Percentiles rank a stretch among this genome's conserved stretches.
Evolutionary conservation across 495 filamentous ascomycete species (phyloP).

Genomic region (Aspergillus panamensis): DNA sequence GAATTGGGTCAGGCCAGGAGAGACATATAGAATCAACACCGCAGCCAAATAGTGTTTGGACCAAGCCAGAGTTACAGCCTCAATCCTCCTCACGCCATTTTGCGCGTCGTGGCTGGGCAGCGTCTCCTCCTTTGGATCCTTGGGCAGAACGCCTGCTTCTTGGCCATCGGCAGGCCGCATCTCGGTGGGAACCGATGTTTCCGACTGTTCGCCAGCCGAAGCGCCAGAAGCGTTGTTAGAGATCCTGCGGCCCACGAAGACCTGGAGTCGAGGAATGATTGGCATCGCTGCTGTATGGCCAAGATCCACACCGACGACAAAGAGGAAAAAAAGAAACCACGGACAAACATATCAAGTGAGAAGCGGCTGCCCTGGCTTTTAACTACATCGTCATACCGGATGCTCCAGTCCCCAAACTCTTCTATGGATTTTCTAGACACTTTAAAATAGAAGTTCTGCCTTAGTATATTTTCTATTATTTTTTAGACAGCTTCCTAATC

Average conservation of each 20-base stretch:
- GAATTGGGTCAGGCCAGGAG: not conserved
- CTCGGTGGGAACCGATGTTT: constrained; percentile 3
- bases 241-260: not conserved
- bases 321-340: too few species aligned
- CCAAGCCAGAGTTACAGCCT: constrained; percentile 46
- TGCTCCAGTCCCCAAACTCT: too few species aligned
- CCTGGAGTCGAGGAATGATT: not conserved
- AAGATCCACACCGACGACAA: too few species aligned
- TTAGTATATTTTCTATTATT: not conserved
- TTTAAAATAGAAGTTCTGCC: not conserved
- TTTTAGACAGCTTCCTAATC: not conserved
- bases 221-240: not conserved
- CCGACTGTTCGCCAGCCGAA: not conserved
- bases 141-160: not conserved
- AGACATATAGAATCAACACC: constrained; percentile 2
- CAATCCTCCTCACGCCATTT: constrained; percentile 40
- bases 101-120: constrained; percentile 31
- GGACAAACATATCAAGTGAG: too few species aligned
- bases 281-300: constrained; percentile 7
- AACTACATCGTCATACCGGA: too few species aligned
- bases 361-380: too few species aligned
- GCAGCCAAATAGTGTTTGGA: constrained; percentile 4
- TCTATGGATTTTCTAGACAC: not conserved
- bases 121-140: not conserved
- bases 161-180: not conserved